phyloP scores from a whole-genome alignment of 2,329 filamentous ascomycete genomes.

The Aspergillus sp. region DNA sequence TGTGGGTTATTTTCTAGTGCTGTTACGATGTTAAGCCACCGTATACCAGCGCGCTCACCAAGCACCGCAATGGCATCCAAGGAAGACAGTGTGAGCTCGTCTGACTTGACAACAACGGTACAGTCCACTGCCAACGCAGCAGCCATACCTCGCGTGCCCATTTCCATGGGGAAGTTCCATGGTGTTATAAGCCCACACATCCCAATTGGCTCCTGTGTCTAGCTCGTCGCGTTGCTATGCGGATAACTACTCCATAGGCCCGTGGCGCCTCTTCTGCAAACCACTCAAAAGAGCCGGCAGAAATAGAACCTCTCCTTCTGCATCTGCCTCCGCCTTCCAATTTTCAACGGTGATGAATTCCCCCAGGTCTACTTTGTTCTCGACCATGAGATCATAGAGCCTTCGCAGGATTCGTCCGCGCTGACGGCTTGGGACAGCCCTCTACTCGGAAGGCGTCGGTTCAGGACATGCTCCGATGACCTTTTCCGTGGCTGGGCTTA shows the following conservation, averaged over 20 bases:
- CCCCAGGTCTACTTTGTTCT: constrained; percentile 55
- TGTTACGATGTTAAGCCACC: constrained; percentile 77
- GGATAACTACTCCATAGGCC: constrained; percentile 50
- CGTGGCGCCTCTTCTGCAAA: constrained; percentile 52
- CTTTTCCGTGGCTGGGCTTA: constrained; percentile 68
- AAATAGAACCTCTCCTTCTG: constrained; percentile 49
- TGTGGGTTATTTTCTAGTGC: constrained; percentile 65
- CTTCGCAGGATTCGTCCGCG: constrained; percentile 50
- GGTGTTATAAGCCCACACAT: constrained; percentile 59
- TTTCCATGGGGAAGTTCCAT: constrained; percentile 51
- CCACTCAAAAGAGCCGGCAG: constrained; percentile 52
- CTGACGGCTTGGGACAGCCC: constrained; percentile 50
- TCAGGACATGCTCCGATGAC: constrained; percentile 71
- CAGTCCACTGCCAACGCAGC: constrained; percentile 73
- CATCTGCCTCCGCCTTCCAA: constrained; percentile 53
- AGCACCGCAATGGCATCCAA: constrained; percentile 75
- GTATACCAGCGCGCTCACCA: constrained; percentile 72
- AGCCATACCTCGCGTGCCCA: constrained; percentile 40
- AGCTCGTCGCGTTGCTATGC: constrained; percentile 46
- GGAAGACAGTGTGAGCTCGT: constrained; percentile 81
- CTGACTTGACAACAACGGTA: constrained; percentile 81
- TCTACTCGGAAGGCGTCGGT: constrained; percentile 62
- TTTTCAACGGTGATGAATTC: constrained; percentile 58
- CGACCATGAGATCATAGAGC: constrained; percentile 55
- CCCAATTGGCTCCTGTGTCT: constrained; percentile 55